Percentiles rank a stretch among this genome's conserved stretches.
Conservation (phyloP, 495 filamentous ascomycete genomes). For the Sordaria brevicollis region DNA sequence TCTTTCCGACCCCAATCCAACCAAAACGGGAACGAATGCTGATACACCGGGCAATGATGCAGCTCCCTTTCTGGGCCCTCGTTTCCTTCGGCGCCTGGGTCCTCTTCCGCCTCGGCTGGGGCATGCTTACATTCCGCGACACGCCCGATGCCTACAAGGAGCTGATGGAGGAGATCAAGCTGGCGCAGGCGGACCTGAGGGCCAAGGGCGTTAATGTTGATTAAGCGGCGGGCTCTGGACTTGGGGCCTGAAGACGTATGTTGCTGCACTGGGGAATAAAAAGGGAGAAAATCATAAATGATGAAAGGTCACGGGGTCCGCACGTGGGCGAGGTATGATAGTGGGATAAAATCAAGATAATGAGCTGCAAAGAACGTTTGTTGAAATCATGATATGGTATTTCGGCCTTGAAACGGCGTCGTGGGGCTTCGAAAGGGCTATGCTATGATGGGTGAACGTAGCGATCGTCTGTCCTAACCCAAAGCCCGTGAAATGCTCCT, state of each 20-base stretch:
- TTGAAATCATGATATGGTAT: too few relatives aligned
- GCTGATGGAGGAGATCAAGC: conserved; percentile 70
- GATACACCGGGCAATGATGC: not conserved
- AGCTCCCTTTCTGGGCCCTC: conserved; percentile 88
- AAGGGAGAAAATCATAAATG: not conserved
- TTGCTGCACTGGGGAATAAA: not conserved
- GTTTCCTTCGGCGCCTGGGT: conserved; percentile 92
- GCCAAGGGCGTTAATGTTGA: conserved; percentile 66
- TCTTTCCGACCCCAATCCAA: too few relatives aligned
- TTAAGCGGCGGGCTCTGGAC: conserved; percentile 15
- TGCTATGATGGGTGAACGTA: too few relatives aligned
- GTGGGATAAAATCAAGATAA: not conserved
- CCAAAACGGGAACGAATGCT: too few relatives aligned
- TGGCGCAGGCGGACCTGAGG: conserved; percentile 55
- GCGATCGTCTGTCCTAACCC: too few relatives aligned
- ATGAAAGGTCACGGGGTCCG: not conserved
- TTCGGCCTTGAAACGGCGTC: not conserved
- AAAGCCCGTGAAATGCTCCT: not conserved
- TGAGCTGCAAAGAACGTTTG: not conserved
- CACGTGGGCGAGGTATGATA: not conserved
- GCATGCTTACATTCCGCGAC: conserved; percentile 93
- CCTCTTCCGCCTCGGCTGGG: conserved; percentile 80
- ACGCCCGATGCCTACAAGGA: conserved; percentile 85
- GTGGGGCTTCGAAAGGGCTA: not conserved
- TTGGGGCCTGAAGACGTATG: not conserved